Percentiles rank a stretch among this genome's conserved stretches.
These are phyloP conservation scores for Scheffersomyces stipitis DNA, from an alignment of 805 yeast species.

Conservation along the genomic window DNA sequence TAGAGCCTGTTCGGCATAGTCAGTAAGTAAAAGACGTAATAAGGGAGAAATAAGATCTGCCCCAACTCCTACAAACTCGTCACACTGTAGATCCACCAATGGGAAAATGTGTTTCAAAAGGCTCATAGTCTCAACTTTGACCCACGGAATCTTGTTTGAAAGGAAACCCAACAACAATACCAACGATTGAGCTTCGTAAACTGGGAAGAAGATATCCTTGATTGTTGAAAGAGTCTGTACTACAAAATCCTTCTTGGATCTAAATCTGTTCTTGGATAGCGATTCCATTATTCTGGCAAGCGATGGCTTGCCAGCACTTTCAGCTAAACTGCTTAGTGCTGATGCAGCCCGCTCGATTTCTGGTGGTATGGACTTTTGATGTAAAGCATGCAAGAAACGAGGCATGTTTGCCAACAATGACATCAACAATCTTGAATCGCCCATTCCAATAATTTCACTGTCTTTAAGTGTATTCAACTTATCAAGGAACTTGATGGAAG, in stretches of 20 bases:
- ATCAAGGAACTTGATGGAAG: constrained; percentile 71
- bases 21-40: constrained; percentile 74
- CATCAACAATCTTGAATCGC: constrained; percentile 65
- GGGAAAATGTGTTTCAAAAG: constrained; percentile 75
- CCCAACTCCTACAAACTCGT: constrained; percentile 85
- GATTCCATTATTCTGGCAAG: constrained; percentile 75
- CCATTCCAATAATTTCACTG: constrained; percentile 75
- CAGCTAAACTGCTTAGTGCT: constrained; percentile 59
- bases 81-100: constrained; percentile 68
- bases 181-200: constrained; percentile 69
- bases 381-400: constrained; percentile 78
- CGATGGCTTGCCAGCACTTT: constrained; percentile 51
- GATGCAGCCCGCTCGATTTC: constrained; percentile 48
- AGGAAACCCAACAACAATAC: constrained; percentile 76
- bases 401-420: constrained; percentile 81
- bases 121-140: constrained; percentile 76
- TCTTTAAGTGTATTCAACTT: constrained; percentile 64
- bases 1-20: constrained; percentile 83
- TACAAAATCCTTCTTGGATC: constrained; percentile 88
- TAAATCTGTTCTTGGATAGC: constrained; percentile 71
- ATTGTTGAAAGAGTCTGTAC: constrained; percentile 75
- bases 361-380: constrained; percentile 44
- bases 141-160: constrained; percentile 75
- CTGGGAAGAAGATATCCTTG: constrained; percentile 68
- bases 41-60: constrained; percentile 94